Percentiles rank a stretch among this genome's conserved stretches.
These are phyloP conservation scores for Kodamaea sp. DNA, from an alignment of 1,139 yeast species.

Conservation along the genomic window DNA sequence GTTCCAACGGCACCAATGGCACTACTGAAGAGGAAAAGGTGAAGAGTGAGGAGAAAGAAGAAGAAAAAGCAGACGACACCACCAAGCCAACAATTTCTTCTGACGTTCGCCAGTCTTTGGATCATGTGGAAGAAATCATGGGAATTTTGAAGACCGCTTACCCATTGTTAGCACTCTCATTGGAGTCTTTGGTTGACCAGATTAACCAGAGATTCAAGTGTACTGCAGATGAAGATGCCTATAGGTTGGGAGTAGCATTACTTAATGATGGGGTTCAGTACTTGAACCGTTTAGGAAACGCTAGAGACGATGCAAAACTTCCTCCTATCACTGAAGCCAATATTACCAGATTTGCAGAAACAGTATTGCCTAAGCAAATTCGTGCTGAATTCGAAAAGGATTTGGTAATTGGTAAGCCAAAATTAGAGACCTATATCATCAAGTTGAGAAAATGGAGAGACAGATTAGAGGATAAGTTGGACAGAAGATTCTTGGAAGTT, in stretches of 20 bases:
- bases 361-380: constrained; percentile 86
- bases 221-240: constrained; percentile 94
- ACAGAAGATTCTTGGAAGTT: constrained; percentile 73
- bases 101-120: constrained; percentile 77
- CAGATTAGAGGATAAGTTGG: constrained; percentile 86
- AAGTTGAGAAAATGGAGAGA: constrained; percentile 92
- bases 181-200: constrained; percentile 95
- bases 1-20: not conserved
- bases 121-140: constrained; percentile 92
- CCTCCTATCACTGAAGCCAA: constrained; percentile 93
- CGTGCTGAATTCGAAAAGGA: constrained; percentile 91
- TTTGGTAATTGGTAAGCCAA: constrained; percentile 84
- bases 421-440: constrained; percentile 80
- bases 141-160: constrained; percentile 94
- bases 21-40: constrained; percentile 1
- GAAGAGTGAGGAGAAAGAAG: constrained; percentile 8
- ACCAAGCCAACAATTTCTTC: constrained; percentile 13
- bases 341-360: constrained; percentile 87
- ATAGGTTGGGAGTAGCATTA: constrained; percentile 86
- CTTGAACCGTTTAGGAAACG: constrained; percentile 80
- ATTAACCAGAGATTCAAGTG: constrained; percentile 92
- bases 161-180: constrained; percentile 86
- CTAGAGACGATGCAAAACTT: constrained; percentile 82
- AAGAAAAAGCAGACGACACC: constrained; percentile 7
- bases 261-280: constrained; percentile 92